phyloP scores from a whole-genome alignment of 306 rosid species.

The Corylus americana region DNA sequence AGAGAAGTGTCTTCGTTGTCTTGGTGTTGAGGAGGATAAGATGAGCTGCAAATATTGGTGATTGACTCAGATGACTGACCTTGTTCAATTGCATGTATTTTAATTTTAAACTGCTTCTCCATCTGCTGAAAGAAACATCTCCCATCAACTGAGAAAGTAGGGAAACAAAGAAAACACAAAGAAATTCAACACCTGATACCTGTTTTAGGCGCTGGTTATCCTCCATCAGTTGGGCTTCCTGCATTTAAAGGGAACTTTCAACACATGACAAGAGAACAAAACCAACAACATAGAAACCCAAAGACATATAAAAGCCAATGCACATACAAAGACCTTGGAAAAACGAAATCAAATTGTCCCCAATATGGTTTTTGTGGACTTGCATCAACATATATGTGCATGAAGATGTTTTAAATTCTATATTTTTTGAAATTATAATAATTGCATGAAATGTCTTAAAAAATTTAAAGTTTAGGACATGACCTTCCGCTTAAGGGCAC shows the following conservation, averaged over 20 bases:
- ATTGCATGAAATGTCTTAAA: neutral
- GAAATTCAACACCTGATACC: constrained; percentile 15
- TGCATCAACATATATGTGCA: too few species aligned
- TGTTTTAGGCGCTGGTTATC: constrained; percentile 36
- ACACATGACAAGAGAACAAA: too few species aligned
- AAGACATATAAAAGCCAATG: too few species aligned
- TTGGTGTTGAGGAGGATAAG: constrained; percentile 15
- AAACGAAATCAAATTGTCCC: too few species aligned
- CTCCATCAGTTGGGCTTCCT: constrained; percentile 35
- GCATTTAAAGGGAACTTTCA: neutral
- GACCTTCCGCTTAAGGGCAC: constrained; percentile 36
- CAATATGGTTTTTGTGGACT: too few species aligned
- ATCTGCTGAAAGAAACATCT: constrained; percentile 2
- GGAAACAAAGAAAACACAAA: neutral
- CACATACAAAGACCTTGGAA: too few species aligned
- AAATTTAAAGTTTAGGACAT: neutral
- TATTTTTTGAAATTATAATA: neutral
- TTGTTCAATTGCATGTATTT: constrained; percentile 16
- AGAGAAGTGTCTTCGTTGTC: constrained; percentile 41
- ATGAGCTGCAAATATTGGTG: constrained; percentile 22
- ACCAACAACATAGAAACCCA: too few species aligned
- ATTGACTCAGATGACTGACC: constrained; percentile 32
- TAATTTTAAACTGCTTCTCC: neutral
- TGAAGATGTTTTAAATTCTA: neutral
- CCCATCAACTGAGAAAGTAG: neutral